Base-by-base conservation (phyloP, 2,329 filamentous ascomycete species). In the Sporothrix schenckii region DNA sequence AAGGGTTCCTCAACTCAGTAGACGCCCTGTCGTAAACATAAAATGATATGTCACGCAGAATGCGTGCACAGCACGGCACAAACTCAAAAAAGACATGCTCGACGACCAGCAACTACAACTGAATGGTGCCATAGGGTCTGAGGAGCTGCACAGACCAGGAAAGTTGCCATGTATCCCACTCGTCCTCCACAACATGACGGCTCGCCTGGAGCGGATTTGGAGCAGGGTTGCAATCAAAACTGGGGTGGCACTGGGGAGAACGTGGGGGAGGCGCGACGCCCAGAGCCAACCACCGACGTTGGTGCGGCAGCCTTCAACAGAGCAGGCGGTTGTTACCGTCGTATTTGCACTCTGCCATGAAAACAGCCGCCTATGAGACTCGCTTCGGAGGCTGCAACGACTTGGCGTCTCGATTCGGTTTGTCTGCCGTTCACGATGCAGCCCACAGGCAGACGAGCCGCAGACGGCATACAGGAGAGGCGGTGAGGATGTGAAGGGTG, bases 241-340 rank as follows among this genome's bases (percentile, higher is more conserved):
- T 39, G 19, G 14, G 19, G 10, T 39, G 47, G 47, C 44, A 21
- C 58, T 27, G 39, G 58, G 58, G 58, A 50, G 24, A 63, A 65
- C 49, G 49, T 53, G 47, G 63, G 63, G 63, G 63, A 53, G 30
- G 63, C 27, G 49, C 24, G 30, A 24, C 63, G 47, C 61, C 27
- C 58, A 66, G 63, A 41, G 63, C 63, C 63, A 66, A 13, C 13
- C 39, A 21, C 39, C 27, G 10, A 27, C 4, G 5, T 19, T 10
- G 19, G 63, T 53, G 63, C 24, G 24, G 54, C 63, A 53, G 49
- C 10, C 24, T 30, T 34, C 7, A 19, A 24, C 13, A 47, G 2
- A 14, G 41, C 34, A 47, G 41, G 3, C 41, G 41, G 11, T 47
- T 47, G 34, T 34, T 34, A 5, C 4, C 5, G 34, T 34, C 34